These are phyloP conservation scores for Aurantiochytrium sp. DNA, from an alignment of 108 stramenopile genomes.

Conservation along the genomic window DNA sequence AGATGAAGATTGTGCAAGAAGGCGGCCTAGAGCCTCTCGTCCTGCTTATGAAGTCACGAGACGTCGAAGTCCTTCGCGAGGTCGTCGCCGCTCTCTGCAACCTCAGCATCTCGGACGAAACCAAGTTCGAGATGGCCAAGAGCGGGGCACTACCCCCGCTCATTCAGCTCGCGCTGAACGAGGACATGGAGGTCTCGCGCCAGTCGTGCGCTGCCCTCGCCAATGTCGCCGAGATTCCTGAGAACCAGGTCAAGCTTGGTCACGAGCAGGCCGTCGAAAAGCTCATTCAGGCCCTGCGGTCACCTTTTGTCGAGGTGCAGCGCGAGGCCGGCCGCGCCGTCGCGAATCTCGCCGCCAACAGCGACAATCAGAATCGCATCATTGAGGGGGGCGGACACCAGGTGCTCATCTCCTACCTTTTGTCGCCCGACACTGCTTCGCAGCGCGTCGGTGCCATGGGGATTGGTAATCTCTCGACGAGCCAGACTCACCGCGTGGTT, in stretches of 20 bases:
- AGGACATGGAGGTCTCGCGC: conserved; percentile 61
- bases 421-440: conserved; percentile 67
- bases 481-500: conserved; percentile 52
- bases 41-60: conserved; percentile 64
- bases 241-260: conserved; percentile 68
- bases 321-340: conserved; percentile 72
- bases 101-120: conserved; percentile 68
- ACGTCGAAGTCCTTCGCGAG: conserved; percentile 68
- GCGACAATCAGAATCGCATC: conserved; percentile 45
- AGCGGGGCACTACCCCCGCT: conserved; percentile 66
- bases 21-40: conserved; percentile 71
- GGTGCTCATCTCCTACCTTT: conserved; percentile 68
- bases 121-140: conserved; percentile 72
- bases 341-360: conserved; percentile 64
- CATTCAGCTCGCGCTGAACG: conserved; percentile 60
- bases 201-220: conserved; percentile 72
- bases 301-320: conserved; percentile 69
- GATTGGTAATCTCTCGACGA: conserved; percentile 73
- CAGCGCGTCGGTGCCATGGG: conserved; percentile 72
- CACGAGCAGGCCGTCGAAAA: conserved; percentile 66
- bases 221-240: conserved; percentile 69
- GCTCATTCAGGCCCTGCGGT: conserved; percentile 70
- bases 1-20: conserved; percentile 75
- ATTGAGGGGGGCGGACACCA: conserved; percentile 66
- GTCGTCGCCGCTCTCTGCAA: conserved; percentile 69